These are phyloP conservation scores for Isoetes engelmannii DNA, from an alignment of 83 land plant species.

Conservation along the genomic window DNA sequence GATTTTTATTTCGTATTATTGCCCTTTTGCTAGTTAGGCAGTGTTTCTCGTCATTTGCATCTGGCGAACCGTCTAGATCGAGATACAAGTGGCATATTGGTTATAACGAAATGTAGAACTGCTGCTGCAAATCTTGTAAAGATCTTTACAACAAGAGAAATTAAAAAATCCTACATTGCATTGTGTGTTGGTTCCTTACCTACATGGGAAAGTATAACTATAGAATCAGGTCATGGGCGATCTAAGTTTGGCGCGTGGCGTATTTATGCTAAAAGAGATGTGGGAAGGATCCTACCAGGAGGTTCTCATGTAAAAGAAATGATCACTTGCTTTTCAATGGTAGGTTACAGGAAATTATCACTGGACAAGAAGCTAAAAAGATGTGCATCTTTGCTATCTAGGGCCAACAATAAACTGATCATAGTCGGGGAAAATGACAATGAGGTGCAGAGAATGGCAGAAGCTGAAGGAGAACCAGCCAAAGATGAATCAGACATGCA, in stretches of 20 bases:
- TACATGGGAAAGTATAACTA: constrained; percentile 41
- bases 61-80: constrained; percentile 88
- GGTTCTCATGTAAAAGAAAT: constrained; percentile 66
- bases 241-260: constrained; percentile 87
- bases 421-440: no score
- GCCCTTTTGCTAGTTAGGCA: neutral
- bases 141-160: constrained; percentile 65
- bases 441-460: constrained; percentile 20
- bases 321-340: constrained; percentile 42
- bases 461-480: constrained; percentile 35
- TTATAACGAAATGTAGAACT: constrained; percentile 66
- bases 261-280: constrained; percentile 65
- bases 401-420: no score
- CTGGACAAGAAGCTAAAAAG: no score
- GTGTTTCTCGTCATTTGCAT: constrained; percentile 45
- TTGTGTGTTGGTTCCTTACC: constrained; percentile 58
- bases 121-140: constrained; percentile 68
- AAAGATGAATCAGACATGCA: constrained; percentile 6
- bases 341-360: no score
- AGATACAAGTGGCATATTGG: constrained; percentile 86
- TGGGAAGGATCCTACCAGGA: constrained; percentile 66
- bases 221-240: constrained; percentile 85
- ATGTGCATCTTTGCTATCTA: no score
- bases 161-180: constrained; percentile 75
- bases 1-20: neutral